These are phyloP conservation scores for Plantago ovata DNA, from an alignment of 257 asterid species.

Conservation along the genomic window DNA sequence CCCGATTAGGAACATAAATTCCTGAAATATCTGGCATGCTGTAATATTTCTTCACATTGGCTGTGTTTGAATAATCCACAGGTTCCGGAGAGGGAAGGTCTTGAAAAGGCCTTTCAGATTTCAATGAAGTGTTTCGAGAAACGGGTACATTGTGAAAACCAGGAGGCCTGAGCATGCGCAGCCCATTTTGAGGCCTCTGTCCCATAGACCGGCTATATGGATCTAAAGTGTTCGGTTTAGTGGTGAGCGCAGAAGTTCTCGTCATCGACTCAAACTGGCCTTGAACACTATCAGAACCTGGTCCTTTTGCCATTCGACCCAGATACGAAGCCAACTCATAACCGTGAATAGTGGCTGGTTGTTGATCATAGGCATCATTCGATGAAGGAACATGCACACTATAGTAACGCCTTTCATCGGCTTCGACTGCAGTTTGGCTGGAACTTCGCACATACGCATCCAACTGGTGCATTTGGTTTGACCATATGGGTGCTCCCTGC, in stretches of 20 bases:
- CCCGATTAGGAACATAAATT: slow-evolving; percentile 52
- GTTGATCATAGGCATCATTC: slow-evolving; percentile 60
- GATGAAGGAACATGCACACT: slow-evolving; percentile 77
- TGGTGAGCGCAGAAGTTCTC: slow-evolving; percentile 37
- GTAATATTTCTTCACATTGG: slow-evolving; percentile 61
- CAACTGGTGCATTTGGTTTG: slow-evolving; percentile 35
- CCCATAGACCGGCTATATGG: slow-evolving; percentile 39
- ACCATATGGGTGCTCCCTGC: slow-evolving; percentile 42
- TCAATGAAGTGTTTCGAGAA: slow-evolving; percentile 69
- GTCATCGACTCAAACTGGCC: slow-evolving; percentile 32
- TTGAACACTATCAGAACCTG: slow-evolving; percentile 28
- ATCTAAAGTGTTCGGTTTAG: slow-evolving; percentile 37
- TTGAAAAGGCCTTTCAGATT: slow-evolving; percentile 41
- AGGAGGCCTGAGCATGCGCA: slow-evolving; percentile 62
- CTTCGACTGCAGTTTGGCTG: slow-evolving; percentile 37
- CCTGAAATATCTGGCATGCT: slow-evolving; percentile 94
- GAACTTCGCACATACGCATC: slow-evolving; percentile 47
- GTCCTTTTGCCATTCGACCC: slow-evolving; percentile 31
- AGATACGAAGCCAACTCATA: slow-evolving; percentile 54
- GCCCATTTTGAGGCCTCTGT: slow-evolving; percentile 59
- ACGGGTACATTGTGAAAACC: slow-evolving; percentile 80
- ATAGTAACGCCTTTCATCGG: slow-evolving; percentile 76
- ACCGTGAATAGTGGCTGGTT: slow-evolving; percentile 89
- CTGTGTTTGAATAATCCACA: slow-evolving; percentile 35
- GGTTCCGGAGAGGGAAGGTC: slow-evolving; percentile 49